Conservation (phyloP, 371 early-diverging fungal species). For the Apophysomyces variabilis region DNA sequence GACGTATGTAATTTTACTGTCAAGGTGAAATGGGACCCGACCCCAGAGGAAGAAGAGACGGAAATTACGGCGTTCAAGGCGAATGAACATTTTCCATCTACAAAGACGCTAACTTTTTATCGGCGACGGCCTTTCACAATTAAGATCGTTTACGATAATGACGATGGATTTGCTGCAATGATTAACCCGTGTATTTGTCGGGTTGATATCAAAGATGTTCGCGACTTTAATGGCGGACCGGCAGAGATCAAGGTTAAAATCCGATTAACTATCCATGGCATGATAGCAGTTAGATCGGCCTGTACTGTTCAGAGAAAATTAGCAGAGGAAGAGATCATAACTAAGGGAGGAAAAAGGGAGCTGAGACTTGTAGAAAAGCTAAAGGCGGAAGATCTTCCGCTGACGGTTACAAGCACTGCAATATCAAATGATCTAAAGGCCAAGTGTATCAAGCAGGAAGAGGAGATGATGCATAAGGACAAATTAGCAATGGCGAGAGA, state of each 20-base stretch:
- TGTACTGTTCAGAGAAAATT: conserved; percentile 85
- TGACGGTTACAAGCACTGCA: background rate
- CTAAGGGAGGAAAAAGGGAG: conserved; percentile 55
- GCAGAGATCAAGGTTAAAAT: conserved; percentile 91
- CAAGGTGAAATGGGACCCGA: conserved; percentile 68
- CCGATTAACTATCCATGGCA: conserved; percentile 77
- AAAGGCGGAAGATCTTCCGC: background rate
- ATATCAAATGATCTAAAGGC: background rate
- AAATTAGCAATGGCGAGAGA: background rate
- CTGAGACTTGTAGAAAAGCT: conserved; percentile 27
- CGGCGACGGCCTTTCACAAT: conserved; percentile 76
- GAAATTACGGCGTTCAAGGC: conserved; percentile 67
- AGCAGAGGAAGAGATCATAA: conserved; percentile 63
- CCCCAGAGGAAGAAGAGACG: conserved; percentile 67
- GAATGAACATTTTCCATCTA: conserved; percentile 74
- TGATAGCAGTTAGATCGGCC: conserved; percentile 80
- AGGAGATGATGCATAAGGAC: background rate
- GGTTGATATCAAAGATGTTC: conserved; percentile 59
- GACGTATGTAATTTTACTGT: conserved; percentile 72
- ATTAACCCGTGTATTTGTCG: conserved; percentile 70
- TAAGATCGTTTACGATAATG: conserved; percentile 72
- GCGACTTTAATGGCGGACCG: conserved; percentile 41
- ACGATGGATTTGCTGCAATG: conserved; percentile 65
- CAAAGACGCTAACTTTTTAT: conserved; percentile 82
- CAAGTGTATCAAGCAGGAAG: background rate